Evolutionary conservation across 495 filamentous ascomycete genomes (phyloP).

Genomic region (Xylona heveae): DNA sequence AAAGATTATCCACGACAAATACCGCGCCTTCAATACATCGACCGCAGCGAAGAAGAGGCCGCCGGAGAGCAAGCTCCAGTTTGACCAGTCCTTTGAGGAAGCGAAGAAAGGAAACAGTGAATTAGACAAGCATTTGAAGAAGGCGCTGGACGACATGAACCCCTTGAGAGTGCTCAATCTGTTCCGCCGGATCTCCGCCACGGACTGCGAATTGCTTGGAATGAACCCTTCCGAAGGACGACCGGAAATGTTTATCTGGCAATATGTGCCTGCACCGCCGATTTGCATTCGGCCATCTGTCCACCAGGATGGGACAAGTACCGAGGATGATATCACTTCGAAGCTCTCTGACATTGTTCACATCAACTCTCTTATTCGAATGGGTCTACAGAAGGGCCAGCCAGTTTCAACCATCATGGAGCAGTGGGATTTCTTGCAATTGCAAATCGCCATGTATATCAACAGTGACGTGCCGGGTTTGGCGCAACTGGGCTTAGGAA

Average conservation of each 20-base stretch:
- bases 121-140: constrained; percentile 73
- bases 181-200: constrained; percentile 66
- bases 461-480: constrained; percentile 91
- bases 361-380: constrained; percentile 63
- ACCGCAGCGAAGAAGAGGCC: constrained; percentile 63
- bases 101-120: constrained; percentile 54
- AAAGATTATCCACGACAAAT: constrained; percentile 89
- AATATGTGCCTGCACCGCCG: constrained; percentile 82
- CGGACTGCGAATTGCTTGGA: constrained; percentile 78
- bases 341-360: constrained; percentile 88
- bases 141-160: constrained; percentile 86
- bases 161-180: constrained; percentile 73
- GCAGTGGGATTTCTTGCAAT: constrained; percentile 90
- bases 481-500: constrained; percentile 49
- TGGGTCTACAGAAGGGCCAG: constrained; percentile 58
- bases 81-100: constrained; percentile 63
- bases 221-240: constrained; percentile 70
- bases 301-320: constrained; percentile 71
- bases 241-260: constrained; percentile 96
- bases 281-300: constrained; percentile 89
- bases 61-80: constrained; percentile 55
- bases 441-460: constrained; percentile 91
- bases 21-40: constrained; percentile 64
- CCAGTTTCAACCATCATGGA: constrained; percentile 84
- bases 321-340: constrained; percentile 88